Evolutionary conservation across 306 rosid species (phyloP).

Genomic region (Crataegus laevigata): DNA sequence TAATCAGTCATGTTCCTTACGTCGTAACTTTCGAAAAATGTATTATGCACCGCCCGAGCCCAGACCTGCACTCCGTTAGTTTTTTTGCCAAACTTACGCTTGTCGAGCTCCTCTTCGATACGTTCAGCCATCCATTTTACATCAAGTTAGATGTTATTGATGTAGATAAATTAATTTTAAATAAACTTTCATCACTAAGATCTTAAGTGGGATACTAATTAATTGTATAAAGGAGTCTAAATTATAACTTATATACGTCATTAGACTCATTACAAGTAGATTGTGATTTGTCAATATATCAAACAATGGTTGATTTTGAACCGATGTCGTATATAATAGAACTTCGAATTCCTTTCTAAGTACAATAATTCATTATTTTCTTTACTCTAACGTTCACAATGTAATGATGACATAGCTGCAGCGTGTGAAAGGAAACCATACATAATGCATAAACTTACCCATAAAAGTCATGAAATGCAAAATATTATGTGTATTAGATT

Average conservation of each 20-base stretch:
- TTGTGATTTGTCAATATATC: background rate
- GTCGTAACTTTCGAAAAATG: too few relatives aligned
- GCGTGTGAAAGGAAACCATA: background rate
- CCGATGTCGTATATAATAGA: background rate
- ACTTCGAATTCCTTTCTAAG: background rate
- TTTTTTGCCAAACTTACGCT: too few relatives aligned
- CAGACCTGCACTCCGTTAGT: too few relatives aligned
- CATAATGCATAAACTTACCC: background rate
- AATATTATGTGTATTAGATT: background rate
- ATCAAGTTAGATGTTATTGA: background rate
- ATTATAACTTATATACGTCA: too few relatives aligned
- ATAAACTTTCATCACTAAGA: background rate
- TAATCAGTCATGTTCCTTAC: too few relatives aligned
- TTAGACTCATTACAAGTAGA: background rate
- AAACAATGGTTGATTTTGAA: background rate
- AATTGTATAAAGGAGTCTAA: too few relatives aligned
- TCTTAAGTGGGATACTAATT: background rate
- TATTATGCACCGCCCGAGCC: too few relatives aligned
- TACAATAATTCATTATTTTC: background rate
- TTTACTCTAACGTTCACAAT: background rate
- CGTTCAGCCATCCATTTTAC: too few relatives aligned
- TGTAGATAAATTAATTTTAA: background rate
- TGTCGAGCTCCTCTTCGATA: too few relatives aligned
- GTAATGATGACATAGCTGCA: background rate
- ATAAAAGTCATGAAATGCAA: background rate